Conservation (phyloP, 208 protist species). For the Strigomonas galati region DNA sequence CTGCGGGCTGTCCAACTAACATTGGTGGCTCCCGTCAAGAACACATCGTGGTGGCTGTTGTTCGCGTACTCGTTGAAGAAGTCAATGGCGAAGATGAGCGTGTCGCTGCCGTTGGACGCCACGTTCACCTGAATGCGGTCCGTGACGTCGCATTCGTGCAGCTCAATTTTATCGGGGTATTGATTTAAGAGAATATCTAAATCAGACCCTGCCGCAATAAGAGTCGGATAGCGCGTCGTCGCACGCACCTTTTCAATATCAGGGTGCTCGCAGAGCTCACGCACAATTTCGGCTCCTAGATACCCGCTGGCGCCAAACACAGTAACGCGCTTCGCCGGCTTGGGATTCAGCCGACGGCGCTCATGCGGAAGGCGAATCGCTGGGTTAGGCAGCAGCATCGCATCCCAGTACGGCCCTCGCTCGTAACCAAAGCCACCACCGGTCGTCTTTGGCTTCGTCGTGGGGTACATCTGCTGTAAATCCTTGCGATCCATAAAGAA, state of each 20-base stretch:
- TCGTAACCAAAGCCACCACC: constrained; percentile 89
- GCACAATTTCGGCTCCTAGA: constrained; percentile 86
- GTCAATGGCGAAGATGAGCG: constrained; percentile 89
- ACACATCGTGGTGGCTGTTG: constrained; percentile 92
- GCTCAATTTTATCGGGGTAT: constrained; percentile 87
- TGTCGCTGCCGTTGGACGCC: constrained; percentile 88
- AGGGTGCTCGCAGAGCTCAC: constrained; percentile 87
- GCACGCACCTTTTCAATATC: constrained; percentile 88
- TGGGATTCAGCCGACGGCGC: constrained; percentile 83
- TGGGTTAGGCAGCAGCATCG: constrained; percentile 88
- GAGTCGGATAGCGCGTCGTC: constrained; percentile 86
- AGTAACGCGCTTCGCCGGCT: constrained; percentile 84
- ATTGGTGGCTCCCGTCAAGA: constrained; percentile 84
- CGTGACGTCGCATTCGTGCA: constrained; percentile 91
- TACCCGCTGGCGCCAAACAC: constrained; percentile 88
- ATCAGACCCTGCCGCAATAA: constrained; percentile 84
- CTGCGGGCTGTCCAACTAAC: constrained; percentile 90
- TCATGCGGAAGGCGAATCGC: constrained; percentile 86
- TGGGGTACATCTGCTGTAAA: constrained; percentile 89
- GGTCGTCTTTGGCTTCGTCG: constrained; percentile 81
- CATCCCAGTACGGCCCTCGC: constrained; percentile 83
- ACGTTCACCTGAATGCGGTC: constrained; percentile 92
- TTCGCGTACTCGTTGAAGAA: constrained; percentile 90
- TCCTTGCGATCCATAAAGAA: constrained; percentile 90
- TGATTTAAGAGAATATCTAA: constrained; percentile 79